Base-by-base conservation (phyloP, 2,329 filamentous ascomycete species). In the Sclerotinia glacialis region DNA sequence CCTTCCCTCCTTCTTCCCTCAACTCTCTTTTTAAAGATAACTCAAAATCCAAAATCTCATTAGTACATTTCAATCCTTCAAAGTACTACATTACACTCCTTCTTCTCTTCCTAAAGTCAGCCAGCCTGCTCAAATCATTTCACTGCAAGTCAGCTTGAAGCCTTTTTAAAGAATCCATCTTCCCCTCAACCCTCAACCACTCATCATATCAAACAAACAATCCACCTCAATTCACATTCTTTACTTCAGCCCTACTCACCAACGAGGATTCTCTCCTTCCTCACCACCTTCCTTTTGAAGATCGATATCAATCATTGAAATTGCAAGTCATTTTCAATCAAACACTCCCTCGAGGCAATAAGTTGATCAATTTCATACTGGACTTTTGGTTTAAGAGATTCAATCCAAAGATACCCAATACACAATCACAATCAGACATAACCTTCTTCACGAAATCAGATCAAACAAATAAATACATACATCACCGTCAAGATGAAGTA, bases 401-500 rank as follows among this genome's bases (percentile, higher is more conserved):
- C 62, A 34, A 37, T 58, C 16, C 53, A 40, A 50, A 44, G 37
- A 60, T 50, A 65, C 63, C 14, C 21, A 63, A 52, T 40, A 34
- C 21, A 60, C 40, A 31, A 58, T 5, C 16, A 40, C 11, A 40
- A 16, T 1, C 37, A 40, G 4, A 31, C 21, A n/a, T 7, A 8
- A 44, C 16, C 23, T 23, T 26, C 40, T 42, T 65, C 9, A 49
- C 59, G 26, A 56, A 37, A 16, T 40, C 37, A 40, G 8, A n/a
- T 49, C 34, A 42, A 40, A 53, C 61, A 67, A 46, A 23, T 54
- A 40, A 14, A 46, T 26, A n/a, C 3, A 46, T 26, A n/a, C 3
- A 60, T 28, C 6, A 60, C n/a, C 60, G 37, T 42, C 73, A 78
- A 70, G 69, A 78, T 79, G 77, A 78, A 77, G 73, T 74, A 73